phyloP scores from a whole-genome alignment of 1,284 basidiomycete species.

The Pseudozyma flocculosa region DNA sequence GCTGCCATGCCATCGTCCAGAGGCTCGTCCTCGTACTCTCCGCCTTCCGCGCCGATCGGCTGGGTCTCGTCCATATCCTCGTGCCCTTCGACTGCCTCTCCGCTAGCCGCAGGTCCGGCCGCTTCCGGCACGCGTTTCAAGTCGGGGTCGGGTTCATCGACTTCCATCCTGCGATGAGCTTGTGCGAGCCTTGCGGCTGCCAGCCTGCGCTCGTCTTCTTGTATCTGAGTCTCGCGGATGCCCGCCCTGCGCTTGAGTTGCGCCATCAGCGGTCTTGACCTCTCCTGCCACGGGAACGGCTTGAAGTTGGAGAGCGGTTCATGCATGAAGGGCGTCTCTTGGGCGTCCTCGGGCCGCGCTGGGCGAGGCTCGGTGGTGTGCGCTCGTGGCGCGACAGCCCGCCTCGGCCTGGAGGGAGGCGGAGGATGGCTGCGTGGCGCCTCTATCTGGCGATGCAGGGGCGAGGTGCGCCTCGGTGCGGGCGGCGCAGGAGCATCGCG shows the following conservation, averaged over 20 bases:
- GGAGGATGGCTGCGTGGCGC: neutral
- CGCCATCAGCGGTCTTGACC: conserved; percentile 3
- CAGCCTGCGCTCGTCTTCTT: conserved; percentile 1
- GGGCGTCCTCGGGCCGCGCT: neutral
- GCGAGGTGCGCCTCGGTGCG: too few species aligned
- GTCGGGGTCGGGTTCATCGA: too few species aligned
- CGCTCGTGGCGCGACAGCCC: neutral
- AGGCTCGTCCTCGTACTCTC: conserved; percentile 1
- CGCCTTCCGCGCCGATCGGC: neutral
- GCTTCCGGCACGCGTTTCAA: too few species aligned
- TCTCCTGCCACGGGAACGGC: conserved; percentile 16
- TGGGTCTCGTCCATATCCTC: neutral
- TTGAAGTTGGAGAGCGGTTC: conserved; percentile 25
- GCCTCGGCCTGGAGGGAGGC: neutral
- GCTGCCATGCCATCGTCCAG: conserved; percentile 3
- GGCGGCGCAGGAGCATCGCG: neutral
- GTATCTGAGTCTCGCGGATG: conserved; percentile 5
- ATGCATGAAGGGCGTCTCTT: neutral
- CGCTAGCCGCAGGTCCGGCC: too few species aligned
- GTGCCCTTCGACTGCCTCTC: neutral
- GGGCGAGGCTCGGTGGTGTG: neutral
- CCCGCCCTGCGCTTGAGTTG: conserved; percentile 25
- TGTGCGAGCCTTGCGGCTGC: conserved; percentile 13
- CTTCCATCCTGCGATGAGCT: conserved; percentile 18
- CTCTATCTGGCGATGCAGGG: too few species aligned